phyloP scores from a whole-genome alignment of 225 moss, liverwort and hornwort species.

The Antitrichia curtipendula region DNA sequence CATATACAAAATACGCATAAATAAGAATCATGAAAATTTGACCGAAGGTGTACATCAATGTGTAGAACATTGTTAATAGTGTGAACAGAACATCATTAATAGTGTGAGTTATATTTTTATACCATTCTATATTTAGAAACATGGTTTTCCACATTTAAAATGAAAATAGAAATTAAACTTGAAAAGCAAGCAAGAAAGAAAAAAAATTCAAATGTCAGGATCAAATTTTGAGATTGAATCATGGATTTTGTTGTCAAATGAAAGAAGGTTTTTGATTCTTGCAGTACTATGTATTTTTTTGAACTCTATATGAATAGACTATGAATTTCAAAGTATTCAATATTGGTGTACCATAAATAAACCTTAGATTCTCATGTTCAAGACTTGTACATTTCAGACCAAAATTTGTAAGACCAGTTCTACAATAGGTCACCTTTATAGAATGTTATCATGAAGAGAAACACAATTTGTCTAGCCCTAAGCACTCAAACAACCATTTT shows the following conservation, averaged over 20 bases:
- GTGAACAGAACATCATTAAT: too few species aligned
- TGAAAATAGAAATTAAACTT: too few species aligned
- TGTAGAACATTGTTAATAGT: background rate
- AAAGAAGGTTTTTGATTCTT: too few species aligned
- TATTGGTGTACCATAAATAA: too few species aligned
- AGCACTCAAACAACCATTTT: too few species aligned
- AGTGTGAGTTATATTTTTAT: background rate
- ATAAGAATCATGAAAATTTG: background rate
- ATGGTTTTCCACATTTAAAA: background rate
- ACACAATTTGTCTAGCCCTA: too few species aligned
- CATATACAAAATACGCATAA: background rate
- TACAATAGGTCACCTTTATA: fast-evolving
- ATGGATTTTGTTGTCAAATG: background rate
- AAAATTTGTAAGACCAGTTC: too few species aligned
- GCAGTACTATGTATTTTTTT: background rate
- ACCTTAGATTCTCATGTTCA: background rate
- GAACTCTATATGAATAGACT: fast-evolving
- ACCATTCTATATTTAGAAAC: background rate
- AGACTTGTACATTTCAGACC: background rate
- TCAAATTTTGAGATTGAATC: background rate
- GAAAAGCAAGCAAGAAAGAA: too few species aligned
- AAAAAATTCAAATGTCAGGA: too few species aligned
- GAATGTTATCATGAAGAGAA: too few species aligned
- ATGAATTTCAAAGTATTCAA: too few species aligned
- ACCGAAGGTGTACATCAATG: fast-evolving